Evolutionary conservation across 1,284 basidiomycete species (phyloP).

Genomic region (Pseudozyma hubeiensis): DNA sequence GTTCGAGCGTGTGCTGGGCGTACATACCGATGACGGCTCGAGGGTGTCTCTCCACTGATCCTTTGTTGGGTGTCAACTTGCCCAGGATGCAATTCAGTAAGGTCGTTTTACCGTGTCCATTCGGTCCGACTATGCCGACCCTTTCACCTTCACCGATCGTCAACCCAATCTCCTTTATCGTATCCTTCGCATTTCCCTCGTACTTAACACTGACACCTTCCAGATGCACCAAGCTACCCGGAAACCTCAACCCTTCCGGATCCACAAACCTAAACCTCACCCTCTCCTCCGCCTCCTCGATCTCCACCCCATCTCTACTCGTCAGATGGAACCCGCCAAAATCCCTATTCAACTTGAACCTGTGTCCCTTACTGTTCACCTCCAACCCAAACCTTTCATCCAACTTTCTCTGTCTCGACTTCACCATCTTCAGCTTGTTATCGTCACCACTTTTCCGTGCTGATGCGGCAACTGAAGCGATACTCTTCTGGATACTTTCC

Average conservation of each 20-base stretch:
- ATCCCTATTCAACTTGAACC: slow-evolving; percentile 79
- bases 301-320: slow-evolving; percentile 72
- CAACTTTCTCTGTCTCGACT: slow-evolving; percentile 76
- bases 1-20: slow-evolving; percentile 70
- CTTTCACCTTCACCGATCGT: slow-evolving; percentile 74
- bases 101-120: slow-evolving; percentile 62
- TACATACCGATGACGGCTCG: slow-evolving; percentile 73
- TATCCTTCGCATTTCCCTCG: slow-evolving; percentile 60
- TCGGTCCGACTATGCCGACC: slow-evolving; percentile 74
- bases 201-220: slow-evolving; percentile 73
- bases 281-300: slow-evolving; percentile 72
- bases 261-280: slow-evolving; percentile 73
- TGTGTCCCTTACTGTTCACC: slow-evolving; percentile 71
- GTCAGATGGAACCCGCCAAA: slow-evolving; percentile 71
- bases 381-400: slow-evolving; percentile 75
- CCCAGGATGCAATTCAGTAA: slow-evolving; percentile 73
- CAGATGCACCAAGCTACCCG: slow-evolving; percentile 73
- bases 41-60: slow-evolving; percentile 75
- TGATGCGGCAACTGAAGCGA: slow-evolving; percentile 72
- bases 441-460: slow-evolving; percentile 77
- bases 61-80: slow-evolving; percentile 72
- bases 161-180: slow-evolving; percentile 74
- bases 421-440: slow-evolving; percentile 74
- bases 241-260: slow-evolving; percentile 72
- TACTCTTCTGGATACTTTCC: slow-evolving; percentile 70